Percentiles rank a stretch among this genome's conserved stretches.
phyloP scores from a whole-genome alignment of 768 basidiomycete genomes.

The Daedaleopsis sinensis region DNA sequence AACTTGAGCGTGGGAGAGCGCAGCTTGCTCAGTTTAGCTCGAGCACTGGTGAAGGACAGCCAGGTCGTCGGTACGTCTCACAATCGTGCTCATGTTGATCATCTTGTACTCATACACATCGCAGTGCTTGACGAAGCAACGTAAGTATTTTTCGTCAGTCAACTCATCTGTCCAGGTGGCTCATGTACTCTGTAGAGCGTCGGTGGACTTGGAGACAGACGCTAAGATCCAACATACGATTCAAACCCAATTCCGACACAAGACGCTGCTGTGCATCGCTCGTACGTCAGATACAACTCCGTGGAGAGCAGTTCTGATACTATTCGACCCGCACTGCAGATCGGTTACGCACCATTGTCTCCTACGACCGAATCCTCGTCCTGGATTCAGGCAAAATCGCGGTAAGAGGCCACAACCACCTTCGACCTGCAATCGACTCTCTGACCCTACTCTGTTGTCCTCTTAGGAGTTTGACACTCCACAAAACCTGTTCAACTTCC shows the following conservation, averaged over 20 bases:
- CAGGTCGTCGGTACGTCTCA: conserved; percentile 40
- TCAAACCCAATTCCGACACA: conserved; percentile 46
- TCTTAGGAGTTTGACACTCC: conserved; percentile 55
- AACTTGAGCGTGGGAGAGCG: conserved; percentile 53
- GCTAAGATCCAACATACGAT: conserved; percentile 53
- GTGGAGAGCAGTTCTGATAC: background rate
- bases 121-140: conserved; percentile 54
- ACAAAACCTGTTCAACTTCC: conserved; percentile 43
- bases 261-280: conserved; percentile 56
- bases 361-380: conserved; percentile 72
- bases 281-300: conserved; percentile 22
- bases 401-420: conserved; percentile 35
- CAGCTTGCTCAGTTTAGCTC: conserved; percentile 53
- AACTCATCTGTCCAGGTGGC: background rate
- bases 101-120: background rate
- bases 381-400: conserved; percentile 64
- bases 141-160: conserved; percentile 14
- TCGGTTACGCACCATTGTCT: conserved; percentile 55
- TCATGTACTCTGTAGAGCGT: conserved; percentile 30
- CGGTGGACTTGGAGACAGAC: conserved; percentile 52
- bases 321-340: conserved; percentile 25
- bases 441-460: background rate
- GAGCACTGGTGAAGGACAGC: conserved; percentile 55
- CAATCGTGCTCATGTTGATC: background rate
- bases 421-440: background rate